Percentiles rank a stretch among this genome's conserved stretches.
Evolutionary conservation across 1,139 yeast genomes (phyloP).

Genomic region (Suhomyces bokatorum): DNA sequence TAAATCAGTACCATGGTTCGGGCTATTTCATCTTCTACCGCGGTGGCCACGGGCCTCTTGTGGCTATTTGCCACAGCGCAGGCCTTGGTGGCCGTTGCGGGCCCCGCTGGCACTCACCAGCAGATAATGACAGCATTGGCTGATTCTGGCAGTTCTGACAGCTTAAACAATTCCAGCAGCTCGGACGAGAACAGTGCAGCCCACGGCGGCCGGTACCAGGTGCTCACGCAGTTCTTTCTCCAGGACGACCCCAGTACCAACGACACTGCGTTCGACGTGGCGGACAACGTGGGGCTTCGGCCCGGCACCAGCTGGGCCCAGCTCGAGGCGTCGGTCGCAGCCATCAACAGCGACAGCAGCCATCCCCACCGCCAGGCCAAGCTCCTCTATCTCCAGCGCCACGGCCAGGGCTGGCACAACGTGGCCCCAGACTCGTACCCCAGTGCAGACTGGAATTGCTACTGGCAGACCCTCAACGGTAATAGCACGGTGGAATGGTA

Average conservation of each 20-base stretch:
- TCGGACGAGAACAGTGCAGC: background rate
- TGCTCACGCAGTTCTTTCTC: conserved; percentile 19
- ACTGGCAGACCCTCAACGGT: conserved; percentile 33
- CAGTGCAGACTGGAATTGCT: conserved; percentile 33
- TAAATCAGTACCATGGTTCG: background rate
- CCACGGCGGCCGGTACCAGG: conserved; percentile 11
- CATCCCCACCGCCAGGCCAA: conserved; percentile 17
- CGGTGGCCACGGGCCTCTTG: too few species aligned
- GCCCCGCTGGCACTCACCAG: too few species aligned
- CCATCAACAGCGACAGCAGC: conserved; percentile 10
- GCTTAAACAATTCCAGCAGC: background rate
- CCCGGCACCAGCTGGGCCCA: conserved; percentile 21
- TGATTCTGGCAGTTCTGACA: background rate
- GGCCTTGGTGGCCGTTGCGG: too few species aligned
- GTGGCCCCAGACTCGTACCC: conserved; percentile 26
- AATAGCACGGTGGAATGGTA: conserved; percentile 34
- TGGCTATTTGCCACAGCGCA: too few species aligned
- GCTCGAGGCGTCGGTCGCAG: conserved; percentile 10
- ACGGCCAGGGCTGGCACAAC: conserved; percentile 45
- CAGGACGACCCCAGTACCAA: conserved; percentile 23
- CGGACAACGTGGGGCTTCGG: conserved; percentile 23
- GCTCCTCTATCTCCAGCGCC: conserved; percentile 40
- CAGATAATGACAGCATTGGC: too few species aligned
- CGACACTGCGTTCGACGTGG: conserved; percentile 16
- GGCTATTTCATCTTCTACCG: background rate